A percentile compares a stretch with the other conserved stretches of the same genome.
phyloP scores from a whole-genome alignment of 1,284 basidiomycete genomes.

The Coniferiporia weirii region DNA sequence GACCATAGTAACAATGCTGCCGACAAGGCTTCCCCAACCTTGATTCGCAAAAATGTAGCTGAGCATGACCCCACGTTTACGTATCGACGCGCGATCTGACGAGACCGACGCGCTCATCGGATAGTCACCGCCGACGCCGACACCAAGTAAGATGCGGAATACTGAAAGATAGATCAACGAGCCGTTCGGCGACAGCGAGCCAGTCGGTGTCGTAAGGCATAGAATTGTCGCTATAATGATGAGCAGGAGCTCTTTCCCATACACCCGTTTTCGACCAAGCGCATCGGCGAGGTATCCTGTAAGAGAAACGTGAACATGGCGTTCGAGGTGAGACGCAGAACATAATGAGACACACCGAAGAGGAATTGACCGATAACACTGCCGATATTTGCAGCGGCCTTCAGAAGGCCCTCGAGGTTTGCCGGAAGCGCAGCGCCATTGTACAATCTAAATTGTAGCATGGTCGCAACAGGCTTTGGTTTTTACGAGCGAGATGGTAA shows the following conservation, averaged over 20 bases:
- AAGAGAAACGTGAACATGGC: slow-evolving; percentile 20
- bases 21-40: slow-evolving; percentile 69
- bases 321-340: neutral
- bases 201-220: slow-evolving; percentile 45
- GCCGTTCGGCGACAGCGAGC: slow-evolving; percentile 38
- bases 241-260: slow-evolving; percentile 78
- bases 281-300: slow-evolving; percentile 56
- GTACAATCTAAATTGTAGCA: slow-evolving; percentile 72
- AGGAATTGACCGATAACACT: slow-evolving; percentile 70
- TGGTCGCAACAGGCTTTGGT: slow-evolving; percentile 60
- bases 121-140: slow-evolving; percentile 81
- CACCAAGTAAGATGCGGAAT: slow-evolving; percentile 67
- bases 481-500: neutral
- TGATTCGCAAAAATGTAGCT: slow-evolving; percentile 70
- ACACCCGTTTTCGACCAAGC: slow-evolving; percentile 61
- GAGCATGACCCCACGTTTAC: slow-evolving; percentile 69
- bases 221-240: slow-evolving; percentile 71
- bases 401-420: slow-evolving; percentile 58
- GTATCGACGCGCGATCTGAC: slow-evolving; percentile 63
- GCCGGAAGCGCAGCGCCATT: slow-evolving; percentile 47
- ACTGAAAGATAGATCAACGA: slow-evolving; percentile 56
- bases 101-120: slow-evolving; percentile 73
- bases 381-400: slow-evolving; percentile 68
- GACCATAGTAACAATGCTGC: slow-evolving; percentile 62
- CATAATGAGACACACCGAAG: slow-evolving; percentile 41